phyloP scores from a whole-genome alignment of 345 rosid species.

The Syzygium grande region DNA sequence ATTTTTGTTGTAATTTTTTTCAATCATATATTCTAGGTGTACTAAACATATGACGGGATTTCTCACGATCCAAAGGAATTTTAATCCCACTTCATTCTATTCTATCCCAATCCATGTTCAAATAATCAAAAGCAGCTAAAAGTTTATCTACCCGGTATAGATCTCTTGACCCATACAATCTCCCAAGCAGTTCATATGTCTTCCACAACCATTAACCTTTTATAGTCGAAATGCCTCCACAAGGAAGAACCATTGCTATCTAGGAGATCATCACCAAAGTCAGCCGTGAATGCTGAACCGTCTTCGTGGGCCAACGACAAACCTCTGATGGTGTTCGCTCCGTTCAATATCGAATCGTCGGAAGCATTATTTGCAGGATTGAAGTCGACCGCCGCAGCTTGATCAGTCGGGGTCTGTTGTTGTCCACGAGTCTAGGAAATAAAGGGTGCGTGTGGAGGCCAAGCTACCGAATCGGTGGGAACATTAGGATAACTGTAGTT shows the following conservation, averaged over 20 bases:
- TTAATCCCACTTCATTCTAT: neutral
- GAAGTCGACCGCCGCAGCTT: neutral
- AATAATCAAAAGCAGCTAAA: neutral
- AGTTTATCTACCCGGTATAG: neutral
- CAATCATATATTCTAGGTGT: no score
- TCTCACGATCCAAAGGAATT: no score
- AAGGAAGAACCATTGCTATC: neutral
- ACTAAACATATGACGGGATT: no score
- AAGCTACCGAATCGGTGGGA: neutral
- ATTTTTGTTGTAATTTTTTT: no score
- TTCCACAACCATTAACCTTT: neutral
- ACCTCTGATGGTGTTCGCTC: neutral
- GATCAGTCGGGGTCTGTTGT: neutral
- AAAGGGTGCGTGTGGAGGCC: neutral
- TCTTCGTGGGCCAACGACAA: neutral
- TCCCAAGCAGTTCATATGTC: neutral
- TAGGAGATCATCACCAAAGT: neutral
- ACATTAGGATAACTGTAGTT: neutral
- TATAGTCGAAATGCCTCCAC: neutral
- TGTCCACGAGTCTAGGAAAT: neutral
- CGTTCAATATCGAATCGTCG: neutral
- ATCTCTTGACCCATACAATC: neutral
- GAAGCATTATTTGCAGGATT: neutral
- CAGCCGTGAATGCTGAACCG: neutral
- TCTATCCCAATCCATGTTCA: neutral